Evolutionary conservation across 495 filamentous ascomycete genomes (phyloP).

Genomic region (Cairneyella variabilis): DNA sequence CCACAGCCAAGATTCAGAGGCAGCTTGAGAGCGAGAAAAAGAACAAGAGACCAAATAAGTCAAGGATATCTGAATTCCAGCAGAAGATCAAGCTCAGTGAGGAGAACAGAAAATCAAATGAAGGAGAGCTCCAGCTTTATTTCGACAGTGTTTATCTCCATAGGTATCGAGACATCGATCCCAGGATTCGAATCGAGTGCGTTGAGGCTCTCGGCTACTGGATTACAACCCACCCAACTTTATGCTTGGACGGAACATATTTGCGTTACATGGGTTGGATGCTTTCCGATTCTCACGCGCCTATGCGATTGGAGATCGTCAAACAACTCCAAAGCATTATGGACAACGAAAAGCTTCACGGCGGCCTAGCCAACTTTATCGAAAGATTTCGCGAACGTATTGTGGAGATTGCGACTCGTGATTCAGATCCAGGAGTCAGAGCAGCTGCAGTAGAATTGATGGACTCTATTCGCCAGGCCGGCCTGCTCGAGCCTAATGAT

Average conservation of each 20-base stretch:
- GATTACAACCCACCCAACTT: constrained; percentile 76
- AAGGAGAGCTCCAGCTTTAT: constrained; percentile 69
- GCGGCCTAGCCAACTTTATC: constrained; percentile 78
- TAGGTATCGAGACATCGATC: constrained; percentile 90
- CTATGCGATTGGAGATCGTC: constrained; percentile 72
- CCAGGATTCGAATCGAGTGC: constrained; percentile 79
- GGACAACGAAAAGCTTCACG: constrained; percentile 61
- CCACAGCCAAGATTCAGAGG: constrained; percentile 66
- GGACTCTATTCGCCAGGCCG: constrained; percentile 75
- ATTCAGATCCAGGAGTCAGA: constrained; percentile 74
- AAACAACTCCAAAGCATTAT: constrained; percentile 74
- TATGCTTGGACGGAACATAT: constrained; percentile 84
- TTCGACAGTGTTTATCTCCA: constrained; percentile 91
- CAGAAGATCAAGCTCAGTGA: constrained; percentile 61
- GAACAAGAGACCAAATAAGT: constrained; percentile 73
- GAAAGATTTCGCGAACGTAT: constrained; percentile 83
- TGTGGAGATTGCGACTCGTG: constrained; percentile 85
- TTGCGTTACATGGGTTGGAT: constrained; percentile 94
- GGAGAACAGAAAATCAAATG: constrained; percentile 56
- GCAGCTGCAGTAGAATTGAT: constrained; percentile 74
- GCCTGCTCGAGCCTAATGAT: constrained; percentile 84
- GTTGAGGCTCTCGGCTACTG: constrained; percentile 79
- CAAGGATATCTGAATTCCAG: constrained; percentile 62
- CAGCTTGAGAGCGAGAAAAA: constrained; percentile 80
- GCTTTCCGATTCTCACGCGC: constrained; percentile 68